These are phyloP conservation scores for Eutrema salsugineum DNA, from an alignment of 441 rosid species.

Conservation along the genomic window DNA sequence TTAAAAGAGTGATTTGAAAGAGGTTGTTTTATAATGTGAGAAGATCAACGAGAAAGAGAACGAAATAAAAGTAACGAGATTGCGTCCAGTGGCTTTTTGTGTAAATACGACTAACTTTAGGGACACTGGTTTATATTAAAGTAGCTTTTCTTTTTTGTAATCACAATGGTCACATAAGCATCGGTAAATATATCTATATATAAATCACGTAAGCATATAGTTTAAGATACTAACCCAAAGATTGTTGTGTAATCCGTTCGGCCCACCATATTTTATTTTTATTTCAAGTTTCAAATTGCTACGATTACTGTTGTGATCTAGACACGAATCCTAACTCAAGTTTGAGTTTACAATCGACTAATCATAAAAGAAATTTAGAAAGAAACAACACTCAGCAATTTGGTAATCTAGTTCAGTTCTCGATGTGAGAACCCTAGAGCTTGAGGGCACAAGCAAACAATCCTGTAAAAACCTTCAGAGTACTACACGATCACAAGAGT, in stretches of 20 bases:
- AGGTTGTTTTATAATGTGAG: slow-evolving; percentile 12
- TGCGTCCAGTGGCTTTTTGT: background rate
- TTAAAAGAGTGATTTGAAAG: background rate
- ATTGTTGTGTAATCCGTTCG: background rate
- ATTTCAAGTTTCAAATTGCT: background rate
- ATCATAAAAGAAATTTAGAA: too few relatives aligned
- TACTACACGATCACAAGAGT: too few relatives aligned
- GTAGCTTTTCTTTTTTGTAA: background rate
- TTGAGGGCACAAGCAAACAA: too few relatives aligned
- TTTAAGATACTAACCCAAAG: background rate
- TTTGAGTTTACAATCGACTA: too few relatives aligned
- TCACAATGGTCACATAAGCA: background rate
- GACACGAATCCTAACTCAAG: too few relatives aligned
- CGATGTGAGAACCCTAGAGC: too few relatives aligned
- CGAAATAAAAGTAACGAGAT: background rate
- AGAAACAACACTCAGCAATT: too few relatives aligned
- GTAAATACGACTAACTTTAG: slow-evolving; percentile 1
- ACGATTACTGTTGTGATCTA: too few relatives aligned
- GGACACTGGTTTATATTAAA: background rate
- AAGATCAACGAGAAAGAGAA: background rate
- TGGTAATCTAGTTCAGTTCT: too few relatives aligned
- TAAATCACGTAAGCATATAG: slow-evolving; percentile 6
- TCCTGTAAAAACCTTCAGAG: too few relatives aligned
- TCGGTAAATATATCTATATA: background rate
- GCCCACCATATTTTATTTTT: background rate